phyloP scores from a whole-genome alignment of 1,284 basidiomycete species.

The Rhodotorula glutinis region DNA sequence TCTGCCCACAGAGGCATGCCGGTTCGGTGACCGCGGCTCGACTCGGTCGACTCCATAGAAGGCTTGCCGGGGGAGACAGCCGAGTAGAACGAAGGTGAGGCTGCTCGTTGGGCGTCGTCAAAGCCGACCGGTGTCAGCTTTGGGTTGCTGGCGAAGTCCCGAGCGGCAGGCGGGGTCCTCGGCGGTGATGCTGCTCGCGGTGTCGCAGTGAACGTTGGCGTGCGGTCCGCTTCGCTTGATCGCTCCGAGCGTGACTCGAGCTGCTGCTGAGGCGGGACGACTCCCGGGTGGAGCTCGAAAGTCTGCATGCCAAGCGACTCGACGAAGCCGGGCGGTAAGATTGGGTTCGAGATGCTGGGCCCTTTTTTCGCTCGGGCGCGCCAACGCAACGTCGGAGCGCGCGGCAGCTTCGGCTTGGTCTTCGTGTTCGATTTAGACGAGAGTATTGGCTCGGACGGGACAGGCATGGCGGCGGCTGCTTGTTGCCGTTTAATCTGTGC shows the following conservation, averaged over 20 bases:
- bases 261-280: not conserved
- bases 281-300: conserved; percentile 30
- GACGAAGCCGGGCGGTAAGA: conserved; percentile 38
- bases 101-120: not conserved
- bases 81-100: no score
- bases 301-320: conserved; percentile 40
- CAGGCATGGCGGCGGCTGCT: not conserved
- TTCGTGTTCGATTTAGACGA: not conserved
- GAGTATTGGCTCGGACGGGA: conserved; percentile 2
- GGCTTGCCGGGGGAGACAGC: no score
- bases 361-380: conserved; percentile 17
- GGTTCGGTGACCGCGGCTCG: not conserved
- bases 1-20: no score
- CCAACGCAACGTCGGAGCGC: conserved; percentile 18
- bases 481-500: conserved; percentile 3
- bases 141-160: not conserved
- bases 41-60: not conserved
- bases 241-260: not conserved
- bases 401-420: not conserved
- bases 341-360: conserved; percentile 32
- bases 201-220: not conserved
- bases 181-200: no score
- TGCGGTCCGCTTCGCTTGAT: not conserved
- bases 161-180: no score
- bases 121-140: not conserved